Percentiles rank a stretch among this genome's conserved stretches.
These are phyloP conservation scores for Rhinocladiella similis DNA, from an alignment of 2,329 filamentous ascomycete species.

Conservation along the genomic window DNA sequence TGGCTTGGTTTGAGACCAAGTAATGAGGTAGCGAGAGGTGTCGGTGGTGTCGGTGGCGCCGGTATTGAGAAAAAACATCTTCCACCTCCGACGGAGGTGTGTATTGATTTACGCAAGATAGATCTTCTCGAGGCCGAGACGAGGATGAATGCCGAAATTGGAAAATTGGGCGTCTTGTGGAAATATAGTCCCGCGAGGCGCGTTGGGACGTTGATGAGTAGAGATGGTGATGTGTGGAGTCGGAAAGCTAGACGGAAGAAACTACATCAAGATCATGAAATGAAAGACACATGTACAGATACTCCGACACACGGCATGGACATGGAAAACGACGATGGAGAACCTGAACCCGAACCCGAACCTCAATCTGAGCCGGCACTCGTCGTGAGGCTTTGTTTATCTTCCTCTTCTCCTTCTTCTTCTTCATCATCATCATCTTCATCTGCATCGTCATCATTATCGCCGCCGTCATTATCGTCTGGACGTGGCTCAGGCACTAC, in stretches of 20 bases:
- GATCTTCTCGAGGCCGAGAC: constrained; percentile 29
- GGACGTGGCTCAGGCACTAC: too few relatives aligned
- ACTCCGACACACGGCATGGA: too few relatives aligned
- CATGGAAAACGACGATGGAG: constrained; percentile 13
- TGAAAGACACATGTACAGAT: constrained; percentile 31
- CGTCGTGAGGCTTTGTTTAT: constrained; percentile 11
- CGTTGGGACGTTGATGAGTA: constrained; percentile 62
- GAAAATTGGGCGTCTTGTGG: constrained; percentile 64
- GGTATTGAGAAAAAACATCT: constrained; percentile 52
- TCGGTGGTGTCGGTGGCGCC: constrained; percentile 1
- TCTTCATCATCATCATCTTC: too few relatives aligned
- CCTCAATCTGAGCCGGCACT: constrained; percentile 14
- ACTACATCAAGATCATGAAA: constrained; percentile 38
- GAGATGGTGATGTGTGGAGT: constrained; percentile 73
- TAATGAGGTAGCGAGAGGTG: constrained; percentile 46
- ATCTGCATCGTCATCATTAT: too few relatives aligned
- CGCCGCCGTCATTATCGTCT: too few relatives aligned
- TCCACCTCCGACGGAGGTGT: constrained; percentile 54
- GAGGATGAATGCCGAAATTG: constrained; percentile 51
- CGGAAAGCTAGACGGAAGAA: constrained; percentile 67
- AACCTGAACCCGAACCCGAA: too few relatives aligned
- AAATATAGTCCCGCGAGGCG: constrained; percentile 57
- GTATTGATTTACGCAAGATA: constrained; percentile 35
- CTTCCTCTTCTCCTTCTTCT: too few relatives aligned
- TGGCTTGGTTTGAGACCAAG: constrained; percentile 67